Base-by-base conservation (phyloP, 192 early-diverging fungal genomes). In the Cladochytrium replicatum region DNA sequence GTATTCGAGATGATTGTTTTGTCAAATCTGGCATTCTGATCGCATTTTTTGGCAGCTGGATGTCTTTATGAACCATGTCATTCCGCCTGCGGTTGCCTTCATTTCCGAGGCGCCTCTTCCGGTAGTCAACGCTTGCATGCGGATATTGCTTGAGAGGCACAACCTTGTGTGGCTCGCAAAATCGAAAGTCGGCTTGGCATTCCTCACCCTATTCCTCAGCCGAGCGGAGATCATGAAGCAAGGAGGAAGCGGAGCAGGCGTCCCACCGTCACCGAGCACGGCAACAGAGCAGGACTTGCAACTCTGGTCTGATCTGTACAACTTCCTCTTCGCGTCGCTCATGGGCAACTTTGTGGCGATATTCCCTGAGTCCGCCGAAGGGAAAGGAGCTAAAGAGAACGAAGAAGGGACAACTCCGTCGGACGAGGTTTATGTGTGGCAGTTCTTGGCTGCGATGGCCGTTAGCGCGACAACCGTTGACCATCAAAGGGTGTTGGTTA, bases 381-480 rank as follows among this genome's bases (percentile, higher is more conserved):
- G n/a, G n/a, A n/a, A n/a, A n/a, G n/a, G n/a, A n/a, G n/a, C n/a
- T n/a, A n/a, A n/a, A n/a, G n/a, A n/a, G n/a, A n/a, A n/a, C n/a
- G n/a, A n/a, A n/a, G n/a, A n/a, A n/a, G n/a, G n/a, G n/a, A 46
- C 53, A 54, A 49, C 38, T 27, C 32, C 46, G 44, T 55, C 55
- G 5, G 80, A 89, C 59, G 92, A 97, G 60, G 72, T 89, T 25
- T 88, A 94, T 56, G 86, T 96, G 13, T 99, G 95, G 95, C 93
- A 96, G 58, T 99, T 99, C 53, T 68, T 99, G 64, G 90, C 95
- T 0, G 86, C 91, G 0, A 84, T 99, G 74, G 93, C 95, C 1
- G 82, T 91, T 1, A 85, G 90, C 6, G 95, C 95, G 0, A 64
- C 73, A 3, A 85, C 86, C 1, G 83, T 86, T 43, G 95, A 99